Percentiles rank a stretch among this genome's conserved stretches.
These are phyloP conservation scores for Geopyxis carbonaria DNA, from an alignment of 495 filamentous ascomycete species.

Conservation along the genomic window DNA sequence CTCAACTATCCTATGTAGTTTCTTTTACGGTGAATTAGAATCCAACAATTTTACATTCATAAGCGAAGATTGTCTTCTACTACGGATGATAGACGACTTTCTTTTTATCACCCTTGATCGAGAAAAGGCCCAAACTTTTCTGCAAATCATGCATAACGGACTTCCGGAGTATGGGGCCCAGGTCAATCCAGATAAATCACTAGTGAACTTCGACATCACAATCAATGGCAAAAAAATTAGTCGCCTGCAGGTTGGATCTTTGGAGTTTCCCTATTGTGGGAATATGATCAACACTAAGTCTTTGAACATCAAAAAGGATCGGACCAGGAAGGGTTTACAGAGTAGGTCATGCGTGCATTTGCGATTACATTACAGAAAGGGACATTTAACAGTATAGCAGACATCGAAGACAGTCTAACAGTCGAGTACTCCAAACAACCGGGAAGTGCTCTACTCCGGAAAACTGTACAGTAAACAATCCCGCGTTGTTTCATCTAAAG, in stretches of 20 bases:
- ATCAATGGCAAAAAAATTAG: constrained; percentile 40
- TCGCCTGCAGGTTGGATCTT: constrained; percentile 28
- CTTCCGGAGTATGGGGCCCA: constrained; percentile 60
- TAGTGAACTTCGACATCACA: constrained; percentile 66
- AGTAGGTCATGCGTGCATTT: too few species aligned
- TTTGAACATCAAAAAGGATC: constrained; percentile 53
- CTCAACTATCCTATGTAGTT: constrained; percentile 75
- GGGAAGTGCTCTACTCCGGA: constrained; percentile 40
- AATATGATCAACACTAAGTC: constrained; percentile 55
- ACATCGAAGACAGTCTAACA: constrained; percentile 38
- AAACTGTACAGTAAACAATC: constrained; percentile 33
- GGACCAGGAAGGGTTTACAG: constrained; percentile 32
- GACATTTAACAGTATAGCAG: constrained; percentile 8
- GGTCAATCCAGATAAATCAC: constrained; percentile 59
- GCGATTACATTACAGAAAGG: too few species aligned
- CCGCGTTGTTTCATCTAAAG: too few species aligned
- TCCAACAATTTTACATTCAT: constrained; percentile 49
- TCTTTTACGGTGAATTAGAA: constrained; percentile 85
- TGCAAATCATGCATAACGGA: constrained; percentile 62
- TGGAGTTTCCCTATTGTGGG: constrained; percentile 75
- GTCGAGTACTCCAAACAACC: constrained; percentile 40
- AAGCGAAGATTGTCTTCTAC: constrained; percentile 42
- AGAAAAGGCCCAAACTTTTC: constrained; percentile 47
- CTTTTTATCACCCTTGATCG: constrained; percentile 60
- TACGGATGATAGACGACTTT: constrained; percentile 85